Conservation (phyloP, 1,284 basidiomycete species). For the Cutaneotrichosporon cavernicola region DNA sequence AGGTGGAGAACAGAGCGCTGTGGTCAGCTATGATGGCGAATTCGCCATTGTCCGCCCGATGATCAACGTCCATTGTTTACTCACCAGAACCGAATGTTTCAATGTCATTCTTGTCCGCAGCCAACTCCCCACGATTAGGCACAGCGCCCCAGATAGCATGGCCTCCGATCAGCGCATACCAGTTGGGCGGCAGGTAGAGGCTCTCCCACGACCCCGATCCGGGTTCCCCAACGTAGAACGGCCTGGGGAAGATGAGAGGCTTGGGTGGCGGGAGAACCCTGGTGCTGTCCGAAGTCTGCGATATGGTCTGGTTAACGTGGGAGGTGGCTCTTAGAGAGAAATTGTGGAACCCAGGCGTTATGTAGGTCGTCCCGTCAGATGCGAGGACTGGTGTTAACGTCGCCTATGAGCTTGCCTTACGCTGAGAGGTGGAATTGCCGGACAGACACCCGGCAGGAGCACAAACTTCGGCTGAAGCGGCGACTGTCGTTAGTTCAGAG, state of each 20-base stretch:
- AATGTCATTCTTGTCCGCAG: constrained; percentile 4
- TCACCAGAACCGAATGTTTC: constrained; percentile 4
- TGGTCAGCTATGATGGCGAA: not conserved
- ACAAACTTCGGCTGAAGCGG: constrained; percentile 21
- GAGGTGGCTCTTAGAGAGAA: not conserved
- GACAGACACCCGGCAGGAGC: constrained; percentile 27
- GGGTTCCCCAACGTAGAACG: constrained; percentile 22
- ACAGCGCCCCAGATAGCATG: constrained; percentile 40
- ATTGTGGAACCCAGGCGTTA: constrained; percentile 24
- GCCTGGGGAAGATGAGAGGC: constrained; percentile 29
- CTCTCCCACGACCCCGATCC: constrained; percentile 17
- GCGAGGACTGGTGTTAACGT: constrained; percentile 70
- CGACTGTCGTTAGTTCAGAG: not conserved
- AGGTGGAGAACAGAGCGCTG: constrained; percentile 36
- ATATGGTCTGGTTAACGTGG: constrained; percentile 1
- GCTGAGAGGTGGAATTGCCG: constrained; percentile 26
- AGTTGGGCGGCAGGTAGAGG: constrained; percentile 35
- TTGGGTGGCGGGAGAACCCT: constrained; percentile 28
- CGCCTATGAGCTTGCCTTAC: constrained; percentile 60
- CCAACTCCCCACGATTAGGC: constrained; percentile 29
- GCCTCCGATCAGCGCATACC: constrained; percentile 37
- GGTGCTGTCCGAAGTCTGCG: constrained; percentile 3
- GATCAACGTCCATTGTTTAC: not conserved
- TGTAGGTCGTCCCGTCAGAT: constrained; percentile 49
- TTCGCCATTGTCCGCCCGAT: not conserved